Conservation (phyloP, 2,329 filamentous ascomycete genomes). For the Aureobasidium lini region DNA sequence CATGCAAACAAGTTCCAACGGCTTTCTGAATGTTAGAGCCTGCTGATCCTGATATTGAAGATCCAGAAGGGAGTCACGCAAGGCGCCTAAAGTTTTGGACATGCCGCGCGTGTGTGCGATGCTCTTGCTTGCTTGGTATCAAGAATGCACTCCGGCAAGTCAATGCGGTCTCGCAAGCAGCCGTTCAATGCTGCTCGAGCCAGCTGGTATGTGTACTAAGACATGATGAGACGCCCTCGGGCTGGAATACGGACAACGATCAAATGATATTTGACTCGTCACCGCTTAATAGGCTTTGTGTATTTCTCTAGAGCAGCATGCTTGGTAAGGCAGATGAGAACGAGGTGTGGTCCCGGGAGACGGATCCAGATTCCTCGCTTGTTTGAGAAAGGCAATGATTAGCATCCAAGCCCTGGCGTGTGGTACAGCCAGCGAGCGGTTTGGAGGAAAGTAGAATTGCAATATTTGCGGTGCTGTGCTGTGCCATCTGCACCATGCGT, state of each 20-base stretch:
- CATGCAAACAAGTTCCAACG: slow-evolving; percentile 7
- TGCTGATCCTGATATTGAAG: slow-evolving; percentile 12
- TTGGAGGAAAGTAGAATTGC: slow-evolving; percentile 1
- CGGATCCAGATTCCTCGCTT: slow-evolving; percentile 12
- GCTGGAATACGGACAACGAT: background rate
- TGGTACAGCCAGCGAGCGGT: slow-evolving; percentile 11
- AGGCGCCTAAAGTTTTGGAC: slow-evolving; percentile 3
- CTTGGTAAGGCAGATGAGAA: slow-evolving; percentile 10
- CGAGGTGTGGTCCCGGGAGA: slow-evolving; percentile 7
- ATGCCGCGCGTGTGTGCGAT: slow-evolving; percentile 7
- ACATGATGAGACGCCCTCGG: slow-evolving; percentile 9
- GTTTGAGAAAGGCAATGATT: slow-evolving; percentile 9
- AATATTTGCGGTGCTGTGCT: background rate
- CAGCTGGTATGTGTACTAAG: background rate
- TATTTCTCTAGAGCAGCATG: slow-evolving; percentile 1
- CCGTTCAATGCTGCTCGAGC: slow-evolving; percentile 8
- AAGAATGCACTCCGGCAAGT: background rate
- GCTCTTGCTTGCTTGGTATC: background rate
- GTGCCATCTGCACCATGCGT: slow-evolving; percentile 7
- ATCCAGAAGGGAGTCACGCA: background rate
- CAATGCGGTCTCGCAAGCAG: background rate
- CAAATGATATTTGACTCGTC: slow-evolving; percentile 8
- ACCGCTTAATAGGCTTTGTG: slow-evolving; percentile 4
- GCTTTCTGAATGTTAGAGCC: background rate
- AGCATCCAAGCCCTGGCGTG: slow-evolving; percentile 5